phyloP scores from a whole-genome alignment of 306 rosid genomes.

The Lupinus albus region DNA sequence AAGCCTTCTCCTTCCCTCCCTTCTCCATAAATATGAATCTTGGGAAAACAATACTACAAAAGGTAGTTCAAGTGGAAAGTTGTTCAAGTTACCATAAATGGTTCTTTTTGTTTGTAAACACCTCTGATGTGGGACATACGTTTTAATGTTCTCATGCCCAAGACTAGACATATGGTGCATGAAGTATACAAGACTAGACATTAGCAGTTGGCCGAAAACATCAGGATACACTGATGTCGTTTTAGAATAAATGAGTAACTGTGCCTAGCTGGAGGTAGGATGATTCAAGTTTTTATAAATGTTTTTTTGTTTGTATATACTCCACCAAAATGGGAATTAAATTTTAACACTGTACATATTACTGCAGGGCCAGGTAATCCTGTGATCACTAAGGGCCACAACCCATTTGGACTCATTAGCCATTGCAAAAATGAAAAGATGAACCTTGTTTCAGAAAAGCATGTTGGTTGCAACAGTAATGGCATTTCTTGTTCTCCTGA shows the following conservation, averaged over 20 bases:
- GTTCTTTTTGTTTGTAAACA: too few relatives aligned
- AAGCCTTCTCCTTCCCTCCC: too few relatives aligned
- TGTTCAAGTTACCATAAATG: too few relatives aligned
- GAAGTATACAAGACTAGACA: background rate
- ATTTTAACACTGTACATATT: background rate
- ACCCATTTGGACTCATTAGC: constrained; percentile 38
- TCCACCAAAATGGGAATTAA: background rate
- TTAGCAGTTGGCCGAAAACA: background rate
- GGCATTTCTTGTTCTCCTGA: constrained; percentile 39
- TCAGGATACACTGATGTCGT: background rate
- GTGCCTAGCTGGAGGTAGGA: background rate
- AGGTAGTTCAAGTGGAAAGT: too few relatives aligned
- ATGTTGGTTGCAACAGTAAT: constrained; percentile 28
- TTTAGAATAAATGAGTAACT: background rate
- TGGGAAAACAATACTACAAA: too few relatives aligned
- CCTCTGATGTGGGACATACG: too few relatives aligned
- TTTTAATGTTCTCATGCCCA: too few relatives aligned
- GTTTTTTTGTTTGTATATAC: too few relatives aligned
- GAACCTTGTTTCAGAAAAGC: constrained; percentile 31
- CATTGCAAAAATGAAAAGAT: constrained; percentile 28
- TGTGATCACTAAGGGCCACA: constrained; percentile 40
- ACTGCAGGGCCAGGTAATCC: constrained; percentile 44
- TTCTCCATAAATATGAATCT: too few relatives aligned
- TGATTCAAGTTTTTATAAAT: background rate
- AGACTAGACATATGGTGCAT: background rate